Evolutionary conservation across 495 filamentous ascomycete species (phyloP).

Genomic region (Aspergillus egyptiacus): DNA sequence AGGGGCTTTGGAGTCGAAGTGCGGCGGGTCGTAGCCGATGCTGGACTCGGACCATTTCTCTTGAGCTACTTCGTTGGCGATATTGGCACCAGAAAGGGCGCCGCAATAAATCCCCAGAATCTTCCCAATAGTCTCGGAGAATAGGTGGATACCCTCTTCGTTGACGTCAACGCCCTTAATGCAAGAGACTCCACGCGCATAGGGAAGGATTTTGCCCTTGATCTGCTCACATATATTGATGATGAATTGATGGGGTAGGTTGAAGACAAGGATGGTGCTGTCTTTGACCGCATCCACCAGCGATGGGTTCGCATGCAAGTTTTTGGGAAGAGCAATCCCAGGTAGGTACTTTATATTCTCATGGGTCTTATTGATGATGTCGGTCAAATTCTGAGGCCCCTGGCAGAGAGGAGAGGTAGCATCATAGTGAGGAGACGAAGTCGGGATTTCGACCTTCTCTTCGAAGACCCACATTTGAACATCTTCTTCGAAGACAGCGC

Average conservation of each 20-base stretch:
- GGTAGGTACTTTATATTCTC: constrained; percentile 99
- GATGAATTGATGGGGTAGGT: constrained; percentile 98
- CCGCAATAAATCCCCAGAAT: constrained; percentile 94
- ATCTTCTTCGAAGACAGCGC: constrained; percentile 73
- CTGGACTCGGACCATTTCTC: constrained; percentile 98
- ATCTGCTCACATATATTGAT: constrained; percentile 77
- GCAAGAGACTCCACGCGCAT: constrained; percentile 89
- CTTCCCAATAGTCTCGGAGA: constrained; percentile 91
- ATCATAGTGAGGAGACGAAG: constrained; percentile 56
- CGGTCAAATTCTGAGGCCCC: constrained; percentile 75
- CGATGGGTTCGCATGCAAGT: constrained; percentile 86
- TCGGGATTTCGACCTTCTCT: constrained; percentile 72
- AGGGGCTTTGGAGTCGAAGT: constrained; percentile 67
- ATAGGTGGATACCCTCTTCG: constrained; percentile 72
- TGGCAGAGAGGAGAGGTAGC: constrained; percentile 47
- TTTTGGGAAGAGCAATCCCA: constrained; percentile 71
- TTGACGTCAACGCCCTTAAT: constrained; percentile 96
- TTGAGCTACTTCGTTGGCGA: constrained; percentile 87
- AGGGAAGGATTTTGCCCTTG: constrained; percentile 82
- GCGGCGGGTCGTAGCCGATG: constrained; percentile 89
- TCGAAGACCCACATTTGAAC: constrained; percentile 98
- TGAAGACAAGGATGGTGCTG: constrained; percentile 88
- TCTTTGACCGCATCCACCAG: constrained; percentile 73
- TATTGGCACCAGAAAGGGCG: constrained; percentile 93
- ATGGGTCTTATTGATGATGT: constrained; percentile 83